Percentiles rank a stretch among this genome's conserved stretches.
These are phyloP conservation scores for Myochromella boudieri DNA, from an alignment of 768 basidiomycete genomes.

Conservation along the genomic window DNA sequence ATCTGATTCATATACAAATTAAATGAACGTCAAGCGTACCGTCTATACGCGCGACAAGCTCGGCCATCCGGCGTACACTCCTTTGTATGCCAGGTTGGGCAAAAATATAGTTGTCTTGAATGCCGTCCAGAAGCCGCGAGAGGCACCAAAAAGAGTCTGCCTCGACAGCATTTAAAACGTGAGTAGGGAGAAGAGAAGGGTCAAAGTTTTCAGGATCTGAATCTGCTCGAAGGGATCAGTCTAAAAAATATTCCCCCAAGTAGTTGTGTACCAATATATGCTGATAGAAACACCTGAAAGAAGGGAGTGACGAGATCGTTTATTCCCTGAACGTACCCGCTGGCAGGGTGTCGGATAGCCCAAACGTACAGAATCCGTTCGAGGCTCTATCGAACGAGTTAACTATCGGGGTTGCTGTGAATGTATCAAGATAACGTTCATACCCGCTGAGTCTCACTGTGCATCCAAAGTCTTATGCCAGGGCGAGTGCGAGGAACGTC, in stretches of 20 bases:
- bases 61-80: slow-evolving; percentile 91
- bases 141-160: slow-evolving; percentile 99
- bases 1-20: slow-evolving; percentile 1
- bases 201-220: slow-evolving; percentile 90
- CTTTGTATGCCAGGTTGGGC: slow-evolving; percentile 96
- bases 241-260: slow-evolving; percentile 5
- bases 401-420: slow-evolving; percentile 6
- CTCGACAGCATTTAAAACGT: slow-evolving; percentile 82
- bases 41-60: slow-evolving; percentile 89
- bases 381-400: slow-evolving; percentile 59
- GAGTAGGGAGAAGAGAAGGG: slow-evolving; percentile 66
- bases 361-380: slow-evolving; percentile 97
- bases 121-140: slow-evolving; percentile 91
- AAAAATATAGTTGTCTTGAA: slow-evolving; percentile 97
- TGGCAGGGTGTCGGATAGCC: slow-evolving; percentile 98
- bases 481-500: slow-evolving; percentile 96
- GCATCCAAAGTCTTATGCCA: slow-evolving; percentile 90
- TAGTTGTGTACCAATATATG: slow-evolving; percentile 76
- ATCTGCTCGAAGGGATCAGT: slow-evolving; percentile 46
- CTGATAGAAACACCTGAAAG: slow-evolving; percentile 94
- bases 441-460: slow-evolving; percentile 85
- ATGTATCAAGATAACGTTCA: slow-evolving; percentile 22
- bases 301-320: slow-evolving; percentile 98
- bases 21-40: slow-evolving; percentile 39
- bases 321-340: slow-evolving; percentile 98